Base-by-base conservation (phyloP, 176 grass and related monocot genomes). In the Musa acuminata region DNA sequence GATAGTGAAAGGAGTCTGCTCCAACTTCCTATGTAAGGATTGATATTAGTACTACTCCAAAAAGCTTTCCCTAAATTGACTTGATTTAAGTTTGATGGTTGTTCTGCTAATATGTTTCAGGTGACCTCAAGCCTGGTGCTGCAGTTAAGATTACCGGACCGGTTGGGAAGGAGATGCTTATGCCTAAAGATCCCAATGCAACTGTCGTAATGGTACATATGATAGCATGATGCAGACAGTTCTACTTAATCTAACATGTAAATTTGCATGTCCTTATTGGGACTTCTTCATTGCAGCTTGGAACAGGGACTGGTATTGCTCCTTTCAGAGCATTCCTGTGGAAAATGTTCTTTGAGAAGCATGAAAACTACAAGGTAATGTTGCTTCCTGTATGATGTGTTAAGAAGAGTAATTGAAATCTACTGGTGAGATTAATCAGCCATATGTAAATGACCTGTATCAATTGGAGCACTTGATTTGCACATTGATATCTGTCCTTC, bases 321-420 rank as follows among this genome's bases (percentile, higher is more conserved):
- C 94, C 94, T 0, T 98, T 98, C 78, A 86, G 94, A 11, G 25
- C 94, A 20, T 98, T 89, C 77, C 72, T 93, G 78, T 98, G 90
- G 94, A 98, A 98, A 35, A 98, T 98, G 94, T 98, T 98, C 84
- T 98, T 93, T 5, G 94, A 98, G 84, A 85, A 98, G 75, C 78
- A 93, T 11, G 88, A 98, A 0, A 80, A 98, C 78, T 98, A 98
- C 80, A 82, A 98, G 95, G 95, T 98, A 80, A 74, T 20, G 67
- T 10, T 53, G 9, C 13, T 35, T 78, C 12, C 64, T 55, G 50
- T 23, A 8, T 22, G 26, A 57, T 55, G 26, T 57, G 50, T 27
- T 6, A 43, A 43, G 12, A 65, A 12, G 8, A 13, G 23, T 65
- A 22, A 65, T 9, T 65, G n/a, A 26, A 12, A 65, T 65, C 21